phyloP scores from a whole-genome alignment of 768 basidiomycete species.

The Hemileccinum rubropunctum region DNA sequence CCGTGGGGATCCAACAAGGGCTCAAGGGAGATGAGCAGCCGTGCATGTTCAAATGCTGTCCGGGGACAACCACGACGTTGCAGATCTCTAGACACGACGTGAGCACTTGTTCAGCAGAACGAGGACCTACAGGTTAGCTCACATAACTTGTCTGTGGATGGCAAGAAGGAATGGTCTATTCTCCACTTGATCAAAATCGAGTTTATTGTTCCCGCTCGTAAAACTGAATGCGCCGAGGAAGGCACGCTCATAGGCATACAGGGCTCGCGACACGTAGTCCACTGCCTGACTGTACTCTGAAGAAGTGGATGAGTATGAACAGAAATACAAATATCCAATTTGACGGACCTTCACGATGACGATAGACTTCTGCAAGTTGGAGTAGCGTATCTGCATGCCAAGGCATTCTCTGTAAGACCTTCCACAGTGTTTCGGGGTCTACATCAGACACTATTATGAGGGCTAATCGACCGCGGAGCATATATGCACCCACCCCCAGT shows the following conservation, averaged over 20 bases:
- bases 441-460: not conserved
- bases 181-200: constrained; percentile 89
- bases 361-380: constrained; percentile 29
- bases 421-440: constrained; percentile 81
- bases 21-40: constrained; percentile 82
- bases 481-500: constrained; percentile 63
- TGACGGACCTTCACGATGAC: constrained; percentile 78
- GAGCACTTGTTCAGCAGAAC: not conserved
- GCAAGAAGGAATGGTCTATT: constrained; percentile 93
- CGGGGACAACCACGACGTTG: constrained; percentile 87
- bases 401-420: constrained; percentile 70
- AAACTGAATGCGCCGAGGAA: constrained; percentile 87
- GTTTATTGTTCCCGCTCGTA: constrained; percentile 72
- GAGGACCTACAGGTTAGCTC: constrained; percentile 24
- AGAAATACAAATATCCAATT: not conserved
- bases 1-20: constrained; percentile 91
- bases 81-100: constrained; percentile 56
- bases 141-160: constrained; percentile 80
- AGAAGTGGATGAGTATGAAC: not conserved
- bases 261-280: constrained; percentile 87
- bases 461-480: not conserved
- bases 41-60: constrained; percentile 88
- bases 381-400: constrained; percentile 90
- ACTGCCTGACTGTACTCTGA: constrained; percentile 80
- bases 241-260: constrained; percentile 91